Evolutionary conservation across 306 rosid species (phyloP), one percentile per base, ranked within the genome.

Genomic region (Cucurbita pepo): DNA sequence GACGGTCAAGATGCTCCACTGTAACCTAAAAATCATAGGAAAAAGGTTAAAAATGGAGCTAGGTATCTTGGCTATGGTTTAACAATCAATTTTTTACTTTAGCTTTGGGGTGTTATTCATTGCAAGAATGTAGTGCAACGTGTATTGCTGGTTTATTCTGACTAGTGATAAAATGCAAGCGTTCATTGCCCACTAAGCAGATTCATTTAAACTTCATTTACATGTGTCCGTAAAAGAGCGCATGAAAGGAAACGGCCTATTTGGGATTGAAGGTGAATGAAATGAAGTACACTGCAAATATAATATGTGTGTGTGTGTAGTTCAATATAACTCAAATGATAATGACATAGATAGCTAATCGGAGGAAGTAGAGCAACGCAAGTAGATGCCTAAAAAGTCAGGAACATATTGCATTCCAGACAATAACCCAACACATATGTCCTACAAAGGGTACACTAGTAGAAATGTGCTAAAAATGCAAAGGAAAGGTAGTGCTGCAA

Each of bases 1-100:
- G 88, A 51, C 97, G 97, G 77, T 87, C 90, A 85, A 86, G 77
- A 62, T 94, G 81, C 77, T 88, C 98, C 75, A 87, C 89, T 75
- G 81, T 86, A 64, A 62, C 87, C 98, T 89, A 21, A 84, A 83
- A 73, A 81, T 67, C 69, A 30, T 30, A 69, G 41, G 34, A 10
- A 43, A 41, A 43, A 75, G 50, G 50, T 14, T 34, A 55, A 16
- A 61, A 9, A n/a, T 38, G 50, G 36, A 8, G 52, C 34, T n/a
- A 41, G 10, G 70, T 41, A 4, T 10, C 52, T 38, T 63, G 34
- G 16, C 30, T 63, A 63, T 63, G 8, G 51, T 18, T 18, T 34
- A n/a, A 41, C 50, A 61, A 1, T 4, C 52, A n/a, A 10, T 63
- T 18, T 14, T 40, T 63, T 63, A 51, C 36, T 40, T 38, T 25